Conservation (phyloP, 768 basidiomycete species). For the Pseudohyphozyma bogoriensis region DNA sequence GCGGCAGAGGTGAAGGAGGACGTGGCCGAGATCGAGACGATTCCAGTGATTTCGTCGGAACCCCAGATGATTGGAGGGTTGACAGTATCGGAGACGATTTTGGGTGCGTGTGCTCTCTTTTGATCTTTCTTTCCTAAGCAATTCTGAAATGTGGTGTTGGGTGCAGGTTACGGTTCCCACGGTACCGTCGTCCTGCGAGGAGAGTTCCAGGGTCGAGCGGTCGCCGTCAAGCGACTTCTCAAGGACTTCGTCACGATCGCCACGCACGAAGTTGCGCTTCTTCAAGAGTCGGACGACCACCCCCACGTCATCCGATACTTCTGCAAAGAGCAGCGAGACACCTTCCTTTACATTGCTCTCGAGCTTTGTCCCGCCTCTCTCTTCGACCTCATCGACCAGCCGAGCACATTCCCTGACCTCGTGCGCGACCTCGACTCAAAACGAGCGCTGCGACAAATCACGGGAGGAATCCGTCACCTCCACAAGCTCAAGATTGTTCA, state of each 20-base stretch:
- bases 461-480: conserved; percentile 76
- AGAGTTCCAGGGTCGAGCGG: conserved; percentile 89
- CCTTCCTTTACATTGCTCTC: conserved; percentile 94
- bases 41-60: conserved; percentile 21
- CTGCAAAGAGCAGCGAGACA: conserved; percentile 85
- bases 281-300: conserved; percentile 96
- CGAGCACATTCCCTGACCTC: conserved; percentile 62
- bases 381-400: conserved; percentile 72
- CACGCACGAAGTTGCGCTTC: conserved; percentile 78
- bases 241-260: conserved; percentile 93
- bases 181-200: conserved; percentile 93
- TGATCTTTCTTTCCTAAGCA: background rate
- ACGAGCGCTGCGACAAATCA: conserved; percentile 73
- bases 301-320: conserved; percentile 98
- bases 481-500: conserved; percentile 94
- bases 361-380: conserved; percentile 87
- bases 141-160: background rate
- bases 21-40: conserved; percentile 30
- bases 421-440: conserved; percentile 71
- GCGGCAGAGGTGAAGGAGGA: conserved; percentile 32
- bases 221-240: conserved; percentile 94
- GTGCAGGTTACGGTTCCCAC: conserved; percentile 80
- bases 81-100: conserved; percentile 38
- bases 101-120: conserved; percentile 37
- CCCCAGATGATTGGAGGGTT: conserved; percentile 35